Evolutionary conservation across 2,329 filamentous ascomycete genomes (phyloP).

Genomic region (Botrytis elliptica): DNA sequence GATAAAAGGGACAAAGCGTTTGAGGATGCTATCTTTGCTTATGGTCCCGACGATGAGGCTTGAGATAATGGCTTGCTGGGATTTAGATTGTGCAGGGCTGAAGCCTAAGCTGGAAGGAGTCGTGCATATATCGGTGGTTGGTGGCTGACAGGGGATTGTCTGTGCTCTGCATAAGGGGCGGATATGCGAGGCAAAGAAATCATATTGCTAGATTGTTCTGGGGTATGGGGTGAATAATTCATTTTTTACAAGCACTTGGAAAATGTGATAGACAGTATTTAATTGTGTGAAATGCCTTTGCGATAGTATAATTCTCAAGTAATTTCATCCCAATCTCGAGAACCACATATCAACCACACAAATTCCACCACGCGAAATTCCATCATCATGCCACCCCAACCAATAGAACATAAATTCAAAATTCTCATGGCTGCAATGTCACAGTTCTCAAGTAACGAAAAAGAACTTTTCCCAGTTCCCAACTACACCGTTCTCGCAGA

Average conservation of each 20-base stretch:
- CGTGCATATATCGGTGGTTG: conserved; percentile 5
- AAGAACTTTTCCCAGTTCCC: not conserved
- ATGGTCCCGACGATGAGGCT: not conserved
- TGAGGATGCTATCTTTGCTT: not conserved
- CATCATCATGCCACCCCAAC: not conserved
- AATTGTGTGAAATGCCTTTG: not conserved
- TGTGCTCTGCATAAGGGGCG: conserved; percentile 10
- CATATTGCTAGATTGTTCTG: not conserved
- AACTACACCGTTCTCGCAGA: not conserved
- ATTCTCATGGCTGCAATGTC: not conserved
- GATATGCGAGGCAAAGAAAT: not conserved
- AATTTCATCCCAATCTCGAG: not conserved
- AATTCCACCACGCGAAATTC: not conserved
- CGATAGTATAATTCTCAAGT: not conserved
- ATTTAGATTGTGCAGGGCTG: conserved; percentile 10
- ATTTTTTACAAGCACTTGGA: not conserved
- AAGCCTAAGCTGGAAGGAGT: not conserved
- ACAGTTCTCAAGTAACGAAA: not conserved
- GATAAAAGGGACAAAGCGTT: conserved; percentile 6
- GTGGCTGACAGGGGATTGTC: not conserved
- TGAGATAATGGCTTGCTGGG: conserved; percentile 1
- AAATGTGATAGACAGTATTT: not conserved
- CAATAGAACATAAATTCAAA: not conserved
- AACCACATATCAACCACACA: not conserved
- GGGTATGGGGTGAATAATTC: not conserved